phyloP scores from a whole-genome alignment of 2,329 filamentous ascomycete genomes.

The Ascochyta viciae-villosae region DNA sequence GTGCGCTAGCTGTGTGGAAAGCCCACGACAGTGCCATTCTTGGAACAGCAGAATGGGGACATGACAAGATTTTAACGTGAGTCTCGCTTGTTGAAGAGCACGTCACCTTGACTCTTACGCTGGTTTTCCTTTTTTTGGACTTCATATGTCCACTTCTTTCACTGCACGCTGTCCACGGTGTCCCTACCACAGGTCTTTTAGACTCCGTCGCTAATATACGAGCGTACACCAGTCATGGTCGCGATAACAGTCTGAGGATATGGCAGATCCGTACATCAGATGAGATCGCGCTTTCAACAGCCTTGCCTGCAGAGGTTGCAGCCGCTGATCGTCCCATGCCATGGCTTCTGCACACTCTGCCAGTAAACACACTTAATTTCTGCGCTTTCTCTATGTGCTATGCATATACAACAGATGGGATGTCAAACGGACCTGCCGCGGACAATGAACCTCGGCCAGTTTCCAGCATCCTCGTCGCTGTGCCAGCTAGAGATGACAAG shows the following conservation, averaged over 20 bases:
- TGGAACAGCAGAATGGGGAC: conserved; percentile 73
- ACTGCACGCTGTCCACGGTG: background rate
- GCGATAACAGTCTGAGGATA: conserved; percentile 84
- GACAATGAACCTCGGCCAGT: conserved; percentile 10
- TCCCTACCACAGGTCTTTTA: background rate
- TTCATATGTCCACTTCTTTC: background rate
- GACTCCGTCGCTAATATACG: background rate
- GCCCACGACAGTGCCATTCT: conserved; percentile 82
- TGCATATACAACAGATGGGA: background rate
- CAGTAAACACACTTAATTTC: conserved; percentile 95
- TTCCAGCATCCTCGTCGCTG: conserved; percentile 70
- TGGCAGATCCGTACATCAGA: conserved; percentile 75
- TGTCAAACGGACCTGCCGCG: background rate
- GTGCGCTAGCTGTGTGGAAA: conserved; percentile 83
- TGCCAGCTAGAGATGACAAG: conserved; percentile 65
- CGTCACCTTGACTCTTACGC: background rate
- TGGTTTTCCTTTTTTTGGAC: background rate
- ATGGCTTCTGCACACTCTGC: conserved; percentile 83
- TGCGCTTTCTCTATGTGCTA: conserved; percentile 77
- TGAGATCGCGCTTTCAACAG: conserved; percentile 70
- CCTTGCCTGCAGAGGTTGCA: conserved; percentile 72
- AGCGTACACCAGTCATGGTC: conserved; percentile 71
- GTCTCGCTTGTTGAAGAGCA: conserved; percentile 43
- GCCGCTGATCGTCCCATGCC: conserved; percentile 65
- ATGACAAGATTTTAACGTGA: conserved; percentile 83